Percentiles rank a stretch among this genome's conserved stretches.
Evolutionary conservation across 306 rosid species (phyloP).

Genomic region (Pachyrhizus erosus): DNA sequence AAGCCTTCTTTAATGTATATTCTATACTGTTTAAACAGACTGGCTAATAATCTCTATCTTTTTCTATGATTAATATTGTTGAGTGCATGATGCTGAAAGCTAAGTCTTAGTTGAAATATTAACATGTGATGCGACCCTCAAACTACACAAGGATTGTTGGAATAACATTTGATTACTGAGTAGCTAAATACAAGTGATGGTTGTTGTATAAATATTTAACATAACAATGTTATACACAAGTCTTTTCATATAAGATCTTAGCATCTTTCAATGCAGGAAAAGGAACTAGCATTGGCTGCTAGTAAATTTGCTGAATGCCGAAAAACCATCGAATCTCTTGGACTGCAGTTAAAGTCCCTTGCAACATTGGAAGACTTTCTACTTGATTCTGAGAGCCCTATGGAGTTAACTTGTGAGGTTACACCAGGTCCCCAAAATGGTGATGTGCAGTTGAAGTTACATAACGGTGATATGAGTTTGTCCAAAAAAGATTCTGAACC

Average conservation of each 20-base stretch:
- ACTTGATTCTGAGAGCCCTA: constrained; percentile 56
- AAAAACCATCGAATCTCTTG: constrained; percentile 81
- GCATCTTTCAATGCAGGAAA: constrained; percentile 58
- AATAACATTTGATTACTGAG: constrained; percentile 9
- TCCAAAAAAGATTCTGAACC: constrained; percentile 42
- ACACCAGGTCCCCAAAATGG: constrained; percentile 25
- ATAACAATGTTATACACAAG: neutral
- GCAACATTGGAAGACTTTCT: constrained; percentile 70
- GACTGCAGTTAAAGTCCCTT: constrained; percentile 70
- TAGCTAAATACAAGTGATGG: constrained; percentile 8
- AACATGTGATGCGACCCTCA: neutral
- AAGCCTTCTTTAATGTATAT: constrained; percentile 19
- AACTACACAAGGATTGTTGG: neutral
- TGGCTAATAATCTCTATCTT: neutral
- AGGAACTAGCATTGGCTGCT: constrained; percentile 76
- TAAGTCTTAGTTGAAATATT: neutral
- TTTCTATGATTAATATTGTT: constrained; percentile 13
- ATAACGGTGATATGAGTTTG: constrained; percentile 35
- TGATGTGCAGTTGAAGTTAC: constrained; percentile 38
- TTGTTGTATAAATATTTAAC: neutral
- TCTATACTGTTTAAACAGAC: neutral
- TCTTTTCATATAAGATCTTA: constrained; percentile 11
- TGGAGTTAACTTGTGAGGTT: constrained; percentile 43
- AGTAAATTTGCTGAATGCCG: constrained; percentile 75
- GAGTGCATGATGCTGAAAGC: constrained; percentile 12